A percentile compares a stretch with the other conserved stretches of the same genome.
Conservation (phyloP, 78 protist species). For the Goniomonas avonlea region DNA sequence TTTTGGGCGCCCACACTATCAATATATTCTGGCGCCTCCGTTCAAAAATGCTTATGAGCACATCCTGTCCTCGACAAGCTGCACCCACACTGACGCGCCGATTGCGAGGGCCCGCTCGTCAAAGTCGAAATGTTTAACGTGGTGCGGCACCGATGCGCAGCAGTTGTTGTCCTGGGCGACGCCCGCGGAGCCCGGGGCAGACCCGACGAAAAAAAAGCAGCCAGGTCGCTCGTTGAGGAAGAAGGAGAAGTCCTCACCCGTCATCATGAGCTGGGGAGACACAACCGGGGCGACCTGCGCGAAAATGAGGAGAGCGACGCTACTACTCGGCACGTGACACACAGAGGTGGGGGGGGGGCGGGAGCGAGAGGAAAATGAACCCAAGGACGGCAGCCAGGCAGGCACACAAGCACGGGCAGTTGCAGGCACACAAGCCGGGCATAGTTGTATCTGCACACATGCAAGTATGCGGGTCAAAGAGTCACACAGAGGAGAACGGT, state of each 20-base stretch:
- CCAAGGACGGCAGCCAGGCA: no score
- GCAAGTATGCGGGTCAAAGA: no score
- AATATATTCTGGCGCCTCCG: no score
- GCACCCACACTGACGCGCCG: conserved; percentile 1
- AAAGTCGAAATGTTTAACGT: neutral
- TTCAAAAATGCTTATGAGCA: neutral
- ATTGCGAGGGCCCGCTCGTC: conserved; percentile 17
- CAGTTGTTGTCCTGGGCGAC: neutral
- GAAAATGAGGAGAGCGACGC: no score
- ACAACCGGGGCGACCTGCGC: neutral
- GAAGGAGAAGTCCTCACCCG: conserved; percentile 31
- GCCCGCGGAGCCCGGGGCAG: neutral
- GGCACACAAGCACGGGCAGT: no score
- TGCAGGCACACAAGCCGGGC: no score
- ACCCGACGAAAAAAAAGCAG: conserved; percentile 15
- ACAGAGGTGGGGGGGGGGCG: no score
- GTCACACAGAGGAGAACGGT: no score
- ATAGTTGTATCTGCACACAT: no score
- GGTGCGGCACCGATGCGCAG: conserved; percentile 27
- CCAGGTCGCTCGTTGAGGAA: conserved; percentile 6
- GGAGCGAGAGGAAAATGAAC: no score
- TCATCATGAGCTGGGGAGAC: neutral
- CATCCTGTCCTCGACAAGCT: neutral
- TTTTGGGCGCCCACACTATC: no score
- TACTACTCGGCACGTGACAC: no score